Evolutionary conservation across 805 yeast species (phyloP), one percentile per base, ranked within the genome.

Genomic region (Crinitomyces ghanaensis): DNA sequence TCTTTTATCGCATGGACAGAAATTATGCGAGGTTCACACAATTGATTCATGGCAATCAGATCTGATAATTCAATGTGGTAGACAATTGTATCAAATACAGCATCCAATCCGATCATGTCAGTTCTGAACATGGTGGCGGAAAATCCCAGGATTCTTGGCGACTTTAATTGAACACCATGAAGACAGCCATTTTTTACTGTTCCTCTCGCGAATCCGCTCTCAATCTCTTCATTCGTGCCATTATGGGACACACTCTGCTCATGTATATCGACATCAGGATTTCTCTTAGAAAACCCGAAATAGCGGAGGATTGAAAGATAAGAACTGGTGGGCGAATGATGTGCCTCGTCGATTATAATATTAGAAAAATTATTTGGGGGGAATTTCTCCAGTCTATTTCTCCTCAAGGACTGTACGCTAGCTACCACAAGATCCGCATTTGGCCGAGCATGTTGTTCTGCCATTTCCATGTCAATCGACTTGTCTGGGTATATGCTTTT

Each of bases 261-360:
- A 11, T 83, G 61, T 0, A 83, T 70, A 1, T 73, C 68, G 2
- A 77, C 62, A 0, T 57, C 56, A 36, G 72, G 59, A 1, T 59
- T 51, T 0, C 57, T 43, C 1, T 49, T 46, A 21, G 48, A 41
- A 5, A 77, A 76, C 1, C 61, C 60, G 45, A 86, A 83, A 46
- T 81, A 64, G 3, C 61, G 51, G 33, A 83, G 51, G 1, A 85
- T 63, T 19, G 65, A 62, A 12, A 56, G 28, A 60, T 86, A 88
- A 1, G 85, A 65, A 11, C 53, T 49, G 1, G 95, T 84, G 1
- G 81, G 79, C 0, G 93, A 77, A 54, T 86, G 96, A 50, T 86
- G 97, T 26, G 95, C 93, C 52, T 86, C 97, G 56, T 86, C 97
- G 2, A 86, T 63, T 14, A 86, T 73, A 12, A 88, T 69, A 20